Conservation (phyloP, 2,329 filamentous ascomycete species). For the Fusarium tupiense region DNA sequence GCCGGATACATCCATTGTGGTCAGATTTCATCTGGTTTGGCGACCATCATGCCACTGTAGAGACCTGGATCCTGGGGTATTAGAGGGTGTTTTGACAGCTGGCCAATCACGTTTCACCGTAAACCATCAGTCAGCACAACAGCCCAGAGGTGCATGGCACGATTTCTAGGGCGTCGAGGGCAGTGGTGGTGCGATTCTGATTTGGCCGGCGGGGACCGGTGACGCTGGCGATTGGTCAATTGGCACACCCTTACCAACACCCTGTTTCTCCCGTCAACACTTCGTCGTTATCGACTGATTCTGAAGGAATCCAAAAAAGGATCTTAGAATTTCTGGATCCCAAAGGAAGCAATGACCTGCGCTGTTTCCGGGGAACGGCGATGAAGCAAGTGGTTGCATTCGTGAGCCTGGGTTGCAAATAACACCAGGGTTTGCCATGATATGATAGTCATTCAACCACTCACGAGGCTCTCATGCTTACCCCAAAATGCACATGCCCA, state of each 20-base stretch:
- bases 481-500: constrained; percentile 21
- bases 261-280: constrained; percentile 42
- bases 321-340: background rate
- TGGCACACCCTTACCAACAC: background rate
- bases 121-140: constrained; percentile 37
- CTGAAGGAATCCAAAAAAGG: constrained; percentile 13
- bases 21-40: constrained; percentile 42
- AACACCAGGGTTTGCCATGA: constrained; percentile 20
- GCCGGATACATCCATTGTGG: constrained; percentile 40
- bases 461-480: constrained; percentile 28
- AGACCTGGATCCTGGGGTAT: constrained; percentile 28
- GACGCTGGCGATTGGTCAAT: constrained; percentile 37
- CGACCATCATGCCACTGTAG: constrained; percentile 40
- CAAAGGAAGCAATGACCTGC: constrained; percentile 16
- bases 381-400: constrained; percentile 8
- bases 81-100: background rate
- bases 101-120: constrained; percentile 24
- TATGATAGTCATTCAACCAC: constrained; percentile 28
- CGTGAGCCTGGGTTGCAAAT: constrained; percentile 2
- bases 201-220: constrained; percentile 41
- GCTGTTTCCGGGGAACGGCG: constrained; percentile 21
- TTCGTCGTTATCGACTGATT: constrained; percentile 36
- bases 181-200: constrained; percentile 42
- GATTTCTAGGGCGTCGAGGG: constrained; percentile 34
- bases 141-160: constrained; percentile 36